Conservation (phyloP, 2,329 filamentous ascomycete species). For the Fusarium xyrophilum region DNA sequence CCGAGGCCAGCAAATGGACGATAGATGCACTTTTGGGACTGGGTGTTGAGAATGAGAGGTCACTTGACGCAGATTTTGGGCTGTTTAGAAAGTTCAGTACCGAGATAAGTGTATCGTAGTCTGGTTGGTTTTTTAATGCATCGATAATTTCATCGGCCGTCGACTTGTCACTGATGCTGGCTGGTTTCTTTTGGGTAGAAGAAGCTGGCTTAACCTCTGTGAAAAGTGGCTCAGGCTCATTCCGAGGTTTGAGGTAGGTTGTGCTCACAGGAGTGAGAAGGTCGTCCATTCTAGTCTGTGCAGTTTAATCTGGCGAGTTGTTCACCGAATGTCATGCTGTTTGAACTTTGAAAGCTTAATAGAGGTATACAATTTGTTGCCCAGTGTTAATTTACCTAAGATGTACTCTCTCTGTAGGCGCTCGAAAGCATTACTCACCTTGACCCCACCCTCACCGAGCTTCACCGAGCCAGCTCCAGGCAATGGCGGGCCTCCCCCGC, state of each 20-base stretch:
- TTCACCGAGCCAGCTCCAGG: constrained; percentile 41
- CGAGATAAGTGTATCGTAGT: constrained; percentile 61
- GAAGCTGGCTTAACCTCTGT: constrained; percentile 45
- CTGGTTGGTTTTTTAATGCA: constrained; percentile 67
- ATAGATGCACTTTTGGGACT: constrained; percentile 76
- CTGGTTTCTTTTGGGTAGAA: constrained; percentile 3
- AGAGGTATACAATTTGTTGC: not conserved
- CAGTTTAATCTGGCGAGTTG: not conserved
- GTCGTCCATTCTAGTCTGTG: constrained; percentile 56
- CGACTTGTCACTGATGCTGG: constrained; percentile 34
- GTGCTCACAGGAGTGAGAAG: constrained; percentile 63
- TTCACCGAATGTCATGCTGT: not conserved
- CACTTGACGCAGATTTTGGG: constrained; percentile 15
- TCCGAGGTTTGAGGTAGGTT: constrained; percentile 53
- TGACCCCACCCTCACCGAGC: constrained; percentile 47
- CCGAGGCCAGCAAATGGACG: constrained; percentile 74
- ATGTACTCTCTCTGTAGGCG: too few species aligned
- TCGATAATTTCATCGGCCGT: constrained; percentile 62
- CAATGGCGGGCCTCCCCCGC: constrained; percentile 33
- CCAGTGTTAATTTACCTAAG: not conserved
- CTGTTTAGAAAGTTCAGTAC: constrained; percentile 60
- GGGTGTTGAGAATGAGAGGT: constrained; percentile 51
- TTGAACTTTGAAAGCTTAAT: not conserved
- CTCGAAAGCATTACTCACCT: constrained; percentile 1
- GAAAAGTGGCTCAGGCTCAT: constrained; percentile 48